Percentiles rank a stretch among this genome's conserved stretches.
These are phyloP conservation scores for Pulveroboletus ravenelii DNA, from an alignment of 768 basidiomycete species.

Conservation along the genomic window DNA sequence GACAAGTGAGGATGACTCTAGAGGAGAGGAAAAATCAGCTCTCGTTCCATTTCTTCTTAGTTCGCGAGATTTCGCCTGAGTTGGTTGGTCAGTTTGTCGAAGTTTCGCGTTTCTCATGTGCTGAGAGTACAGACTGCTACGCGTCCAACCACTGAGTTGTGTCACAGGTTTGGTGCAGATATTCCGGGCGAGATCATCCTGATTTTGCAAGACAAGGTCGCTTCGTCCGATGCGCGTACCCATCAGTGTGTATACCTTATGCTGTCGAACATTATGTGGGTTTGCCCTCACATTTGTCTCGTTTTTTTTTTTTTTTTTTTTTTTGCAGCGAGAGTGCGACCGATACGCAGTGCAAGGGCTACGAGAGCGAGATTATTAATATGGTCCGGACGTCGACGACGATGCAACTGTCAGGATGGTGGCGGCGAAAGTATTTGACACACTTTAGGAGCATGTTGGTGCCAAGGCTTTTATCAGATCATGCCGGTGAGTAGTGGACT, in stretches of 20 bases:
- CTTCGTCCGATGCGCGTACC: slow-evolving; percentile 58
- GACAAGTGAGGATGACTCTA: slow-evolving; percentile 51
- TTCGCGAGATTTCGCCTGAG: slow-evolving; percentile 86
- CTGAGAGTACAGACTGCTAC: slow-evolving; percentile 56
- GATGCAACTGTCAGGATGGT: slow-evolving; percentile 82
- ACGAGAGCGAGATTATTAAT: slow-evolving; percentile 84
- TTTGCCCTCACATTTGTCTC: neutral
- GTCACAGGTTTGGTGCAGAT: slow-evolving; percentile 92
- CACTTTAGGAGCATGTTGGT: slow-evolving; percentile 88
- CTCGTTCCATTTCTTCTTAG: slow-evolving; percentile 33
- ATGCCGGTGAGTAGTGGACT: slow-evolving; percentile 64
- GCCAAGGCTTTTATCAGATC: slow-evolving; percentile 89
- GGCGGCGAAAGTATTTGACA: slow-evolving; percentile 85
- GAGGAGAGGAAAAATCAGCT: neutral
- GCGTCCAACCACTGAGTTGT: slow-evolving; percentile 82
- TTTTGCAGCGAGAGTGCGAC: slow-evolving; percentile 69
- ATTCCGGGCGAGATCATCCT: slow-evolving; percentile 80
- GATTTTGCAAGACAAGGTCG: slow-evolving; percentile 62
- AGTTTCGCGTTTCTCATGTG: neutral
- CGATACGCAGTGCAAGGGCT: slow-evolving; percentile 77
- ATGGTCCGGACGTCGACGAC: slow-evolving; percentile 86
- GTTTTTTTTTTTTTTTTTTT: slow-evolving; percentile 2
- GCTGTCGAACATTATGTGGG: slow-evolving; percentile 85
- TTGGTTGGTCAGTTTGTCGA: slow-evolving; percentile 74
- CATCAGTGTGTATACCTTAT: slow-evolving; percentile 83